Evolutionary conservation across 352 stramenopile genomes (phyloP), one percentile per base, ranked within the genome.

Genomic region (Globisporangium irregulare): DNA sequence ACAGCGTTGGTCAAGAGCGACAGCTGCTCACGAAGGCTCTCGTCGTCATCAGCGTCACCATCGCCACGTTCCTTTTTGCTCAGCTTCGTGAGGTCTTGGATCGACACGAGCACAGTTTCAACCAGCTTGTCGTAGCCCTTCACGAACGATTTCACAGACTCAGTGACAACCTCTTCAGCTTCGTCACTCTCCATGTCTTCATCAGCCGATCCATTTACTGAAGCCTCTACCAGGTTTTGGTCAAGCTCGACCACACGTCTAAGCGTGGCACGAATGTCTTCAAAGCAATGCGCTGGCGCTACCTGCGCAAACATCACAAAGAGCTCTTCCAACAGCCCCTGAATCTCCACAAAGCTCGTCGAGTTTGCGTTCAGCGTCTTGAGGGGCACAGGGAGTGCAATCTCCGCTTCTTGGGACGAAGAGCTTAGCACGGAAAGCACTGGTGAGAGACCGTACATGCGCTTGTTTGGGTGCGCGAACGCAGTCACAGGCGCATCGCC

Each of bases 11-110:
- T 87, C 32, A 94, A 66, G 51, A 66, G 66, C 24, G 68, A 64
- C 43, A 94, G 63, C 67, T 91, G 79, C 9, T 86, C 76, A 6
- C 80, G 80, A 64, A 94, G 73, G 4, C 67, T 73, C 27, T 65
- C 60, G 15, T 67, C 69, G 0, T 59, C 46, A 14, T 59, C 56
- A 20, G 85, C 67, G 15, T 53, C 64, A n/a, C 73, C 64, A 1
- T 75, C 70, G 0, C 62, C 60, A 1, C 69, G 61, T 7, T 73
- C 32, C 34, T 86, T 68, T 48, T 80, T 75, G 2, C 56, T 59
- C 0, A 82, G 62, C 59, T 90, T 93, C 0, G 86, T 93, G 66
- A 93, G 57, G 32, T 94, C 81, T 63, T 95, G 88, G 53, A 95
- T 91, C 20, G 86, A 85, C 38, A 94, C 82, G 18, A 95, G 67